Percentiles rank a stretch among this genome's conserved stretches.
Evolutionary conservation across 306 rosid species (phyloP).

Genomic region (Sophora flavescens): DNA sequence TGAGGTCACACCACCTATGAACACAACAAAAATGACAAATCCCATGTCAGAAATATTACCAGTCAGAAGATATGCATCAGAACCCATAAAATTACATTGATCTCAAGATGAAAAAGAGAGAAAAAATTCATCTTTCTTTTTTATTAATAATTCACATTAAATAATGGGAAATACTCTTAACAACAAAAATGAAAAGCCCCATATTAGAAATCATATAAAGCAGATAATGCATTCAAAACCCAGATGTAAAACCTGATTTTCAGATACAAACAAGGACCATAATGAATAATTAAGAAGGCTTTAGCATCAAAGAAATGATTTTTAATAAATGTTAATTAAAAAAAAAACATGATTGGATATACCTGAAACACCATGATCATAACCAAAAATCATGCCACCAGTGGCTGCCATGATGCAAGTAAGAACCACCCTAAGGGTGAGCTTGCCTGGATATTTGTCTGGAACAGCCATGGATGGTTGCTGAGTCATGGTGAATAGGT

Average conservation of each 20-base stretch:
- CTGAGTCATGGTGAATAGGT: not conserved
- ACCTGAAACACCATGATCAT: slow-evolving; percentile 92
- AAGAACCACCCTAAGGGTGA: slow-evolving; percentile 61
- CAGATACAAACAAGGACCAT: slow-evolving; percentile 14
- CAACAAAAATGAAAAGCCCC: not conserved
- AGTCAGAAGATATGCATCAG: slow-evolving; percentile 18
- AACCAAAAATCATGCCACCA: slow-evolving; percentile 85
- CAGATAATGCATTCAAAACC: slow-evolving; percentile 14
- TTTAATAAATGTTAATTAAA: not conserved
- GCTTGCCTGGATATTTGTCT: slow-evolving; percentile 59
- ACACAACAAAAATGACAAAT: not conserved
- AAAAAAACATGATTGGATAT: not conserved
- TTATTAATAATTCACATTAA: not conserved
- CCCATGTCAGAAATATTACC: slow-evolving; percentile 27
- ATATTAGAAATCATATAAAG: not conserved
- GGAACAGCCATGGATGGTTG: slow-evolving; percentile 26
- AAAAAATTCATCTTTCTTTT: not conserved
- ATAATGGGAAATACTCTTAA: slow-evolving; percentile 3
- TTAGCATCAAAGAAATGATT: not conserved
- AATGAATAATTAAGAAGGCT: not conserved
- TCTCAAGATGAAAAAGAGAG: not conserved
- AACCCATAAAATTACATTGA: not conserved
- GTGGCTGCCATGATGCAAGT: slow-evolving; percentile 69
- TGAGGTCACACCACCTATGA: slow-evolving; percentile 83
- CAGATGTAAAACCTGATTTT: not conserved